Evolutionary conservation across 805 yeast species (phyloP).

Genomic region (Cyberlindnera lachancei): DNA sequence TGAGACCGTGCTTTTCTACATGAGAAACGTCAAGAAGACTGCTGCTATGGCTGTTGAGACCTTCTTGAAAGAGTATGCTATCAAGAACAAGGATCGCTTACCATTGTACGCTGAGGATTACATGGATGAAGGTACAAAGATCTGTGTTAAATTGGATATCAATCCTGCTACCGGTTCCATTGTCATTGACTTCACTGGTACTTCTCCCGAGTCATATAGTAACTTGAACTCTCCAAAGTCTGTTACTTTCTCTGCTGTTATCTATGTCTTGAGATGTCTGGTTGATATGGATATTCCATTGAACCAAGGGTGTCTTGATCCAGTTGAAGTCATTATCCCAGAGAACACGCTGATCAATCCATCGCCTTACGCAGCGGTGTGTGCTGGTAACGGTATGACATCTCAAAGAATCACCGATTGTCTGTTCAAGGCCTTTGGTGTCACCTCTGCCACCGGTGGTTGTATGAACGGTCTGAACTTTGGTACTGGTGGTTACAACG

Average conservation of each 20-base stretch:
- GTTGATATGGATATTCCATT: constrained; percentile 47
- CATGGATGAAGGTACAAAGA: constrained; percentile 51
- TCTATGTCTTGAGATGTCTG: constrained; percentile 45
- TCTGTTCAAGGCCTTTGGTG: constrained; percentile 45
- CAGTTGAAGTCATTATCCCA: constrained; percentile 33
- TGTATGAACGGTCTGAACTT: constrained; percentile 52
- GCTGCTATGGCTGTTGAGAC: constrained; percentile 41
- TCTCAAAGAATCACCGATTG: constrained; percentile 51
- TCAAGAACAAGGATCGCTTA: constrained; percentile 28
- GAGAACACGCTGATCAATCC: constrained; percentile 30
- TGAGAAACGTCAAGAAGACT: constrained; percentile 37
- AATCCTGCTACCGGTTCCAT: constrained; percentile 32
- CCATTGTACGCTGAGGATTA: constrained; percentile 39
- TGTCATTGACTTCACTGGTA: constrained; percentile 44
- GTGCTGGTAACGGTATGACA: constrained; percentile 48
- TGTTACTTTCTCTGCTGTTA: constrained; percentile 44
- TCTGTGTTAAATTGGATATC: constrained; percentile 35
- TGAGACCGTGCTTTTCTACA: constrained; percentile 37
- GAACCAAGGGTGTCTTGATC: constrained; percentile 47
- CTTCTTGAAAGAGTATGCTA: constrained; percentile 30
- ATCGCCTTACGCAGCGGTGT: constrained; percentile 37
- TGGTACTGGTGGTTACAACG: constrained; percentile 38
- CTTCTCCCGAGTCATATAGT: constrained; percentile 45
- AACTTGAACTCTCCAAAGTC: constrained; percentile 50
- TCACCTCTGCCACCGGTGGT: constrained; percentile 52